Conservation (phyloP, 202 grass and related monocot species). For the Schoenoplectus triqueter region DNA sequence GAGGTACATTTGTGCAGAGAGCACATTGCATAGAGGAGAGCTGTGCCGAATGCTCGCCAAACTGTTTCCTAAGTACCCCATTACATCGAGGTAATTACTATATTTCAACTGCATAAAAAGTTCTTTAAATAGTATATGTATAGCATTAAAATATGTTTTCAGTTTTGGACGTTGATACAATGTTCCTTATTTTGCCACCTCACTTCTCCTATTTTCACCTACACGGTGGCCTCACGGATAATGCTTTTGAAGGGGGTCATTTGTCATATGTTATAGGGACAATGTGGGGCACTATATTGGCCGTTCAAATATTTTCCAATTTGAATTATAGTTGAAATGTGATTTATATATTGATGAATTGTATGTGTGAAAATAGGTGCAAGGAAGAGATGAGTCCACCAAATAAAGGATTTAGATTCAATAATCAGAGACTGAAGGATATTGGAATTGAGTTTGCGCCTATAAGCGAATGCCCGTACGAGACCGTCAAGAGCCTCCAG, state of each 20-base stretch:
- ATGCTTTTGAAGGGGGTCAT: too few relatives aligned
- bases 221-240: too few relatives aligned
- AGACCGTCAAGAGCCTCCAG: slow-evolving; percentile 78
- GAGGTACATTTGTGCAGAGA: slow-evolving; percentile 64
- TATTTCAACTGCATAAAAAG: neutral
- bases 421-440: slow-evolving; percentile 67
- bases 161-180: too few relatives aligned
- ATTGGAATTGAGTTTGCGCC: slow-evolving; percentile 78
- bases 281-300: too few relatives aligned
- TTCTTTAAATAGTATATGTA: neutral
- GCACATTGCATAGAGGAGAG: slow-evolving; percentile 69
- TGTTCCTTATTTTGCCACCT: too few relatives aligned
- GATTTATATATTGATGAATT: neutral
- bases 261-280: too few relatives aligned
- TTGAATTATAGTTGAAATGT: neutral
- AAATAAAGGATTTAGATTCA: slow-evolving; percentile 70
- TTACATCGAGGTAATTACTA: slow-evolving; percentile 53
- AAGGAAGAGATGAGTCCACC: slow-evolving; percentile 63
- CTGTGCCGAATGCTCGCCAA: slow-evolving; percentile 55
- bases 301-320: too few relatives aligned
- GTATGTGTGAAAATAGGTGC: slow-evolving; percentile 39
- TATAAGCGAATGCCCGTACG: slow-evolving; percentile 60
- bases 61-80: slow-evolving; percentile 65
- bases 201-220: too few relatives aligned
- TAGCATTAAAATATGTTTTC: too few relatives aligned